Evolutionary conservation across 2,329 filamentous ascomycete species (phyloP), one percentile per base, ranked within the genome.

Genomic region (Aspergillus glaucus): DNA sequence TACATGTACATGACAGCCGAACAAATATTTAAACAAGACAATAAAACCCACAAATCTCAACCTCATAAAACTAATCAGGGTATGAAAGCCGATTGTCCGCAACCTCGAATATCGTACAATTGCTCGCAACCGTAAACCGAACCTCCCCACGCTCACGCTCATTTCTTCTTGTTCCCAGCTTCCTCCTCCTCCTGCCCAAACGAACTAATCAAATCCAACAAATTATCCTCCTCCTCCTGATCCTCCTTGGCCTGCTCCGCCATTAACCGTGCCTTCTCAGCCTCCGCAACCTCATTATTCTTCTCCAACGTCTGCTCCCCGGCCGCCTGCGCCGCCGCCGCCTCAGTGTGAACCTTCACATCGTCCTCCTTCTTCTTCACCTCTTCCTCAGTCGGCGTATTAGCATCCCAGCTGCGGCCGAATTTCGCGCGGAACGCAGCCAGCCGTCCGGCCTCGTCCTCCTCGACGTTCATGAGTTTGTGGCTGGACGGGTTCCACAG

Each of bases 361-460:
- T 52, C 65, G 36, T 61, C 58, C 44, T 65, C 54, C 7, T 45
- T 52, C 17, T 45, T 51, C 26, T 45, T 49, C 39, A 65, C 63
- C 46, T 67, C 63, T 9, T 58, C 65, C 24, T 62, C 68, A 34
- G 56, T 55, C 17, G 58, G 57, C 28, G 60, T 60, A 49, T 65
- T 71, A 21, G 81, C 75, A 73, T 98, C 93, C 78, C 88, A 98
- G 9, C 82, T 83, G 50, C 86, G 77, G 22, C 93, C 93, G 75
- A 91, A 98, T 49, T 87, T 80, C 53, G 79, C 80, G 62, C 93
- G 80, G 75, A 98, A 98, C 48, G 88, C 87, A 46, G 85, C 87
- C 62, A 98, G 73, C 64, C 87, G 82, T 15, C 93, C 93, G 3
- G 93, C 92, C 78, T 97, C 93, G 69, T 98, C 93, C 55, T 94